These are phyloP conservation scores for Ophiostoma ips DNA, from an alignment of 2,329 filamentous ascomycete genomes.

Conservation along the genomic window DNA sequence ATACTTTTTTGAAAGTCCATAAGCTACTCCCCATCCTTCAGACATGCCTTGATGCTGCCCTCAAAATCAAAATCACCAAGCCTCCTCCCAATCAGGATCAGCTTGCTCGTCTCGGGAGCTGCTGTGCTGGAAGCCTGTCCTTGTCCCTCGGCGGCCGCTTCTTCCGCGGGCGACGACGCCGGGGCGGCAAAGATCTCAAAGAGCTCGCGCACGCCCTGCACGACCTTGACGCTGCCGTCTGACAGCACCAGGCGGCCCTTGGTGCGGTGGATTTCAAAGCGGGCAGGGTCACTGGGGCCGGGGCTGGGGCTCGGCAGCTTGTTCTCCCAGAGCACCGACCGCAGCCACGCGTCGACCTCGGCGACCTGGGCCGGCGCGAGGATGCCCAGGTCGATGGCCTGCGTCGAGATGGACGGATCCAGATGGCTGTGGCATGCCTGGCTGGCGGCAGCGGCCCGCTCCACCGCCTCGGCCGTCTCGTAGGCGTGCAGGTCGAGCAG, in stretches of 20 bases:
- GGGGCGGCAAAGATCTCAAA: constrained; percentile 73
- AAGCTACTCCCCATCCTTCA: no score
- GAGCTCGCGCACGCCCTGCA: constrained; percentile 85
- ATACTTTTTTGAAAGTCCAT: no score
- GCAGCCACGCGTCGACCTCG: constrained; percentile 66
- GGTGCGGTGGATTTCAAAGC: constrained; percentile 72
- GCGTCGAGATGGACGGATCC: constrained; percentile 81
- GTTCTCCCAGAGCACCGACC: constrained; percentile 72
- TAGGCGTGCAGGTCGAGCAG: constrained; percentile 88
- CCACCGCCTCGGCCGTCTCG: constrained; percentile 61
- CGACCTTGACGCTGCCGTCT: constrained; percentile 54
- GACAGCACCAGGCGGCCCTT: constrained; percentile 64
- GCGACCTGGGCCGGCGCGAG: constrained; percentile 44
- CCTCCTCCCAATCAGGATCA: constrained; percentile 49
- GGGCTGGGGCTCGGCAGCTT: constrained; percentile 32
- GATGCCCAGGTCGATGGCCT: constrained; percentile 53
- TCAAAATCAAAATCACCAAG: constrained; percentile 38
- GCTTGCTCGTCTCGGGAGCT: constrained; percentile 32
- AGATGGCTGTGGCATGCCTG: constrained; percentile 66
- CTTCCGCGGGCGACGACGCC: constrained; percentile 16
- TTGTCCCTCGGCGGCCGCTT: constrained; percentile 13
- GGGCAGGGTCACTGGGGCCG: constrained; percentile 11
- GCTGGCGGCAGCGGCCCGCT: constrained; percentile 51
- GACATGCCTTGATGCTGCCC: constrained; percentile 21
- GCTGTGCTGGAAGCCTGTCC: background rate